Base-by-base conservation (phyloP, 371 early-diverging fungal genomes). In the Apophysomyces sp. region DNA sequence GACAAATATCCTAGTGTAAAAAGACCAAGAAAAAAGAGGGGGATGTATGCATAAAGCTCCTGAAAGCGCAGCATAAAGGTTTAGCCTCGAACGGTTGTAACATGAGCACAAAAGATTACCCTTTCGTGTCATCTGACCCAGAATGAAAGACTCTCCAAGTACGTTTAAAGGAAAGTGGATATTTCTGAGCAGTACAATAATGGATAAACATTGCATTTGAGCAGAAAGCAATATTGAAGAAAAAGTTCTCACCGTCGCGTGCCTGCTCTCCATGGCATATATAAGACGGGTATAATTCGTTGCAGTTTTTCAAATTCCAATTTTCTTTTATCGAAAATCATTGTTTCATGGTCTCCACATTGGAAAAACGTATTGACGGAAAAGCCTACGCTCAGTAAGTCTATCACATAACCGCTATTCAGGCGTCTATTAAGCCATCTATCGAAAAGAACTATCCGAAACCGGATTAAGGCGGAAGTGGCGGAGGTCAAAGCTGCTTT, bases 351-450 rank as follows among this genome's bases (percentile, higher is more conserved):
- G 37, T 13, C n/a, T 5, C 37, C n/a, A 37, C 11, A 11, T 44
- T 44, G 21, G 49, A 21, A 26, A 16, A 44, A 21, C 49, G 24
- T 34, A 80, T 90, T 68, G 88, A 89, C 63, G 91, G 91, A 52
- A 89, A 90, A 69, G 76, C 83, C 30, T 74, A 86, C 57, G 88
- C 91, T 37, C 82, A 87, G 87, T 86, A 74, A 63, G 80, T 62
- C 9, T 34, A 34, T 34, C 34, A 2, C 13, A 34, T 11, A 34
- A 28, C 27, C 12, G 1, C 8, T n/a, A 32, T 30, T 11, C 34
- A 36, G 7, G 8, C 29, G 24, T 57, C 1, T 44, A 21, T 21
- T 3, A 1, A 4, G 8, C 4, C 49, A 26, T 44, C 21, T 4
- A n/a, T n/a, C n/a, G n/a, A n/a, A 36, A 67, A 87, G 87, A 44